A percentile compares a stretch with the other conserved stretches of the same genome.
Conservation (phyloP, 1,139 yeast genomes). For the Suhomyces guaymorum region DNA sequence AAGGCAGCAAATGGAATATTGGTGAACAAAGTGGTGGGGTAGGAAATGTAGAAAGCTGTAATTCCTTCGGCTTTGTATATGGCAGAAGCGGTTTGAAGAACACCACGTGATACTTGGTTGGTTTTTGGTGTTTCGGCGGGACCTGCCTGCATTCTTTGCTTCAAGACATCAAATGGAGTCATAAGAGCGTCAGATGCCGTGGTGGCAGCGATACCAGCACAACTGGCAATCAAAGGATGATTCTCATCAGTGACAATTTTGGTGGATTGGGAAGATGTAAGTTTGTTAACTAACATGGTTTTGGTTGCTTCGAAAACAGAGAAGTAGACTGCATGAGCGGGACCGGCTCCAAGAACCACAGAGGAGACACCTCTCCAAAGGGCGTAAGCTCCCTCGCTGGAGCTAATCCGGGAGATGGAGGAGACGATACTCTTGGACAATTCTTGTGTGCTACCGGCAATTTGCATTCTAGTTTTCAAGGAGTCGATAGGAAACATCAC, state of each 20-base stretch:
- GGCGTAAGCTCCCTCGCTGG: conserved; percentile 88
- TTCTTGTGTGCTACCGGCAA: conserved; percentile 45
- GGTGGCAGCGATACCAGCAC: conserved; percentile 94
- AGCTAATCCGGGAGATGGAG: conserved; percentile 71
- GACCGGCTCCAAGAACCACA: conserved; percentile 97
- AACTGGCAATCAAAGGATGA: conserved; percentile 79
- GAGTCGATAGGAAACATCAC: conserved; percentile 97
- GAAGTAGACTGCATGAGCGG: conserved; percentile 97
- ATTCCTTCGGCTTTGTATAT: conserved; percentile 79
- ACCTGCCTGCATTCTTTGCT: conserved; percentile 61
- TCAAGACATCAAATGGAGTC: conserved; percentile 97
- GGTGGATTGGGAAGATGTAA: conserved; percentile 34
- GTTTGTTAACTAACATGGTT: conserved; percentile 49
- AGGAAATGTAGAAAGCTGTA: conserved; percentile 82
- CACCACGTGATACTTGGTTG: conserved; percentile 17
- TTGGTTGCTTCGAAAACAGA: conserved; percentile 92
- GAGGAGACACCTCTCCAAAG: conserved; percentile 95
- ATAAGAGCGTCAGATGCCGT: conserved; percentile 90
- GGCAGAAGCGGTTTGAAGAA: conserved; percentile 39
- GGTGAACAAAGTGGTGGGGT: conserved; percentile 92
- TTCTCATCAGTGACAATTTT: conserved; percentile 60
- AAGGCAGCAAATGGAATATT: conserved; percentile 95
- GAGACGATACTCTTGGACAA: conserved; percentile 48
- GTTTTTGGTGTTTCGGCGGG: conserved; percentile 15
- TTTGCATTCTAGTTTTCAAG: conserved; percentile 93